phyloP scores from a whole-genome alignment of 2,329 filamentous ascomycete species.

The Colletotrichum siamense region DNA sequence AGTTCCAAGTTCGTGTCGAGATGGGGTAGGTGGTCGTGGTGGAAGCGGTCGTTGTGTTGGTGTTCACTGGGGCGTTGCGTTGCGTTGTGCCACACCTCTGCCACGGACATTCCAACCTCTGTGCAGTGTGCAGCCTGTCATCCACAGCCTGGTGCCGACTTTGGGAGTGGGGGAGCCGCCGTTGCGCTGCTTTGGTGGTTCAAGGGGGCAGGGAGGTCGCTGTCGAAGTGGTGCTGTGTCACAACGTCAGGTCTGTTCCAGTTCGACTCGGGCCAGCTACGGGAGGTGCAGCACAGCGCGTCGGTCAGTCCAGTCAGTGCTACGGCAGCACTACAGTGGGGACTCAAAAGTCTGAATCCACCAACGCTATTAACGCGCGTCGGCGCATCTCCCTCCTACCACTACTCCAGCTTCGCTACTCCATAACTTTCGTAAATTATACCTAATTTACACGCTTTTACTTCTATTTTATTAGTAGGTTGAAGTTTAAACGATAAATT shows the following conservation, averaged over 20 bases:
- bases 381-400: no score
- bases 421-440: no score
- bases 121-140: not conserved
- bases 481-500: no score
- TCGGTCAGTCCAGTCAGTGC: not conserved
- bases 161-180: not conserved
- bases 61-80: not conserved
- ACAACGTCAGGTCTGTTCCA: not conserved
- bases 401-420: no score
- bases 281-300: not conserved
- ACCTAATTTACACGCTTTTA: no score
- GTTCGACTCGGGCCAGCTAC: not conserved
- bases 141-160: slow-evolving; percentile 5
- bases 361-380: no score
- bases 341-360: no score
- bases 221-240: not conserved
- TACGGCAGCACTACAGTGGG: not conserved
- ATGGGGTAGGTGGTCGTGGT: not conserved
- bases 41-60: not conserved
- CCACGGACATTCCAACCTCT: not conserved
- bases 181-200: not conserved
- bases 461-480: no score
- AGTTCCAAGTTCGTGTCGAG: not conserved
- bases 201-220: not conserved
- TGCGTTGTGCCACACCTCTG: not conserved